phyloP scores from a whole-genome alignment of 1,284 basidiomycete species.

The Apiotrichum laibachii region DNA sequence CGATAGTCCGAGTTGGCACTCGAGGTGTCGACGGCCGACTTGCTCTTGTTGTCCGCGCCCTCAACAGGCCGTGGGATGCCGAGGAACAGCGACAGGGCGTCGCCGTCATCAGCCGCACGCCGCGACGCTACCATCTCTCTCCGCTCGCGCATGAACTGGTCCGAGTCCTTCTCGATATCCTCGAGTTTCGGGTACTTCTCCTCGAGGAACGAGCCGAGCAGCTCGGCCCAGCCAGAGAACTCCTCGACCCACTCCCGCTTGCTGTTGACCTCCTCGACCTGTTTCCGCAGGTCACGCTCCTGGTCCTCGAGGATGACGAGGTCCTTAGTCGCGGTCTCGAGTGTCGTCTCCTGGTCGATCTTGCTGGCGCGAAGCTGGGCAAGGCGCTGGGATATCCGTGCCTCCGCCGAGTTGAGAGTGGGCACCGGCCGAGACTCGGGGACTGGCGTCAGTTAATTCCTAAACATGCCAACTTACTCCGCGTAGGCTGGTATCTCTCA shows the following conservation, averaged over 20 bases:
- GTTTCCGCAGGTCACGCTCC: constrained; percentile 72
- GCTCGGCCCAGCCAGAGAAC: constrained; percentile 83
- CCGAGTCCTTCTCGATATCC: constrained; percentile 75
- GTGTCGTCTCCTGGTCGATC: constrained; percentile 42
- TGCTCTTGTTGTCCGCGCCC: not conserved
- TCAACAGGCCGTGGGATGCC: constrained; percentile 56
- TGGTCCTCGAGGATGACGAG: constrained; percentile 67
- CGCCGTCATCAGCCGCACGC: constrained; percentile 69
- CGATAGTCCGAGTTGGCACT: constrained; percentile 55
- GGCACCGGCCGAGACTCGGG: constrained; percentile 56
- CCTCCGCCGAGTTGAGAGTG: constrained; percentile 67
- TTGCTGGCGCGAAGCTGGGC: constrained; percentile 54
- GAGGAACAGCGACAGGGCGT: constrained; percentile 74
- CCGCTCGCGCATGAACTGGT: constrained; percentile 72
- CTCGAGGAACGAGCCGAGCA: constrained; percentile 81
- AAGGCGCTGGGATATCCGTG: constrained; percentile 63
- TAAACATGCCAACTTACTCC: constrained; percentile 58
- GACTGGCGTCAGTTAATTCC: constrained; percentile 55
- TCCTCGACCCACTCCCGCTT: constrained; percentile 84
- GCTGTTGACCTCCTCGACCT: constrained; percentile 73
- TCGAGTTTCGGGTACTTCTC: constrained; percentile 88
- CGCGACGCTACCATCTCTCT: constrained; percentile 66
- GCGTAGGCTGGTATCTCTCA: constrained; percentile 66
- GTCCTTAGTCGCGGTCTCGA: constrained; percentile 58
- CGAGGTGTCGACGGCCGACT: constrained; percentile 37